Evolutionary conservation across 192 early-diverging fungal species (phyloP).

Genomic region (Chytriomyces sp.): DNA sequence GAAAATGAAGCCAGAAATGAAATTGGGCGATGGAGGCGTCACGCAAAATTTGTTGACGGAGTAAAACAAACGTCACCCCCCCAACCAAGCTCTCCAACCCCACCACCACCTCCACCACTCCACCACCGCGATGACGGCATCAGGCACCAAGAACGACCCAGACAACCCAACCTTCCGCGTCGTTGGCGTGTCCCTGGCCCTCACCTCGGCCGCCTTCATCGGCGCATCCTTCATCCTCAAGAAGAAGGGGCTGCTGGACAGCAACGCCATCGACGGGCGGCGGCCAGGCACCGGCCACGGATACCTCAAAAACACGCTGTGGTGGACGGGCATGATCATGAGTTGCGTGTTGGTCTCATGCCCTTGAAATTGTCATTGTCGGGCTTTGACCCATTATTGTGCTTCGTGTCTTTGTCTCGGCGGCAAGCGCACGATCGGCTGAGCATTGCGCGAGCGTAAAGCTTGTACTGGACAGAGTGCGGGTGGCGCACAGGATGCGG

Average conservation of each 20-base stretch:
- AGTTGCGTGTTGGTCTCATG: slow-evolving; percentile 47
- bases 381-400: background rate
- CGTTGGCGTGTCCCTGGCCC: slow-evolving; percentile 84
- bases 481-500: no score
- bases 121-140: background rate
- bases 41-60: no score
- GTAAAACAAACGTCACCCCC: background rate
- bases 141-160: background rate
- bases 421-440: background rate
- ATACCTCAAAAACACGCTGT: slow-evolving; percentile 85
- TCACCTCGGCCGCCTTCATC: slow-evolving; percentile 82
- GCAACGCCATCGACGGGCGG: background rate
- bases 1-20: background rate
- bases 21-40: no score
- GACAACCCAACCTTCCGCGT: slow-evolving; percentile 15
- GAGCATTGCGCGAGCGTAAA: background rate
- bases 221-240: slow-evolving; percentile 89
- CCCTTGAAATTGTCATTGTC: background rate
- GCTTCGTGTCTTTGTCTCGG: background rate
- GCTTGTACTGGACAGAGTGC: background rate
- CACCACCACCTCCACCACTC: background rate
- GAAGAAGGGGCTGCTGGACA: slow-evolving; percentile 87
- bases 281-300: slow-evolving; percentile 51
- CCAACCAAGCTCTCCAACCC: background rate
- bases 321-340: slow-evolving; percentile 88